Conservation (phyloP, 805 yeast genomes). For the Schwanniomyces polymorphus region DNA sequence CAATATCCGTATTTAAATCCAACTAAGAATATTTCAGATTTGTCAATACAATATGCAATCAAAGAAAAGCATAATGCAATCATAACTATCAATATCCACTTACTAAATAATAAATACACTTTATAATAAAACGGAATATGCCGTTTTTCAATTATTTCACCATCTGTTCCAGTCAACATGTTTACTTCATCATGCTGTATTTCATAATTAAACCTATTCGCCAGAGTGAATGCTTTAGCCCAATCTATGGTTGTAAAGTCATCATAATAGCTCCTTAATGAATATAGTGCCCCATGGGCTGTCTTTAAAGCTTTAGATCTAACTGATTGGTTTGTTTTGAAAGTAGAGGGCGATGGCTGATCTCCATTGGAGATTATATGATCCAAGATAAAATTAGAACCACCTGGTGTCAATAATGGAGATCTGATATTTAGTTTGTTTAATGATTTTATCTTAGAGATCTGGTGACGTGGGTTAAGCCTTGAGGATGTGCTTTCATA, state of each 20-base stretch:
- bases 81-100: constrained; percentile 50
- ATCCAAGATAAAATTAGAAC: neutral
- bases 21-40: constrained; percentile 45
- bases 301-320: constrained; percentile 12
- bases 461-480: neutral
- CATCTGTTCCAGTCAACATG: constrained; percentile 3
- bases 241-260: constrained; percentile 65
- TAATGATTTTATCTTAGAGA: constrained; percentile 14
- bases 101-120: constrained; percentile 39
- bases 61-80: constrained; percentile 47
- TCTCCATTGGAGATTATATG: neutral
- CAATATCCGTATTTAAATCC: constrained; percentile 57
- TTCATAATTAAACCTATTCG: constrained; percentile 40
- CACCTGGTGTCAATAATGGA: constrained; percentile 12
- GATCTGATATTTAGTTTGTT: constrained; percentile 18
- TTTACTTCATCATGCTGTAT: constrained; percentile 32
- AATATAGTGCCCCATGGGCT: constrained; percentile 15
- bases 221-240: constrained; percentile 49
- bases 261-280: constrained; percentile 46
- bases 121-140: constrained; percentile 20
- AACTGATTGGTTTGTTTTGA: constrained; percentile 12
- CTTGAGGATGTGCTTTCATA: neutral
- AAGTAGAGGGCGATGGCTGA: constrained; percentile 9
- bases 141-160: neutral
- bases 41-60: constrained; percentile 51